These are phyloP conservation scores for Golubevia pallescens DNA, from an alignment of 1,284 basidiomycete genomes.

Conservation along the genomic window DNA sequence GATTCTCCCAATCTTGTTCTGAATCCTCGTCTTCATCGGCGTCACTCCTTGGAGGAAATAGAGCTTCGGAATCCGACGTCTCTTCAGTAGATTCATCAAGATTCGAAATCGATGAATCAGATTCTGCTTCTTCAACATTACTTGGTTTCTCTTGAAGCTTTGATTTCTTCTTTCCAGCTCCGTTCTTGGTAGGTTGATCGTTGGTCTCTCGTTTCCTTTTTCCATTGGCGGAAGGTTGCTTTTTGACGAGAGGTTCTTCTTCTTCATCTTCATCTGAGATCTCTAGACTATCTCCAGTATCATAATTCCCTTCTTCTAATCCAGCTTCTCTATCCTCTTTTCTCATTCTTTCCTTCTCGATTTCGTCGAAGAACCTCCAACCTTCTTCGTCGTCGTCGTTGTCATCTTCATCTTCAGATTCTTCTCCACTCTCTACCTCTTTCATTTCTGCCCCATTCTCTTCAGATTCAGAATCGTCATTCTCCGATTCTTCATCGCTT, in stretches of 20 bases:
- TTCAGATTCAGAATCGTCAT: not conserved
- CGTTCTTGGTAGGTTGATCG: no score
- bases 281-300: slow-evolving; percentile 9
- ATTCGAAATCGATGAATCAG: no score
- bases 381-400: slow-evolving; percentile 22
- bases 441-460: slow-evolving; percentile 1
- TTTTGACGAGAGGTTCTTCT: not conserved
- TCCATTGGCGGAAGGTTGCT: not conserved
- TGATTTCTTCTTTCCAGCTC: no score
- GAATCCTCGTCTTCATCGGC: slow-evolving; percentile 9
- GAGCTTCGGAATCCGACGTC: not conserved
- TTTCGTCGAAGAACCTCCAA: slow-evolving; percentile 10
- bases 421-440: not conserved
- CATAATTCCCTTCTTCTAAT: slow-evolving; percentile 9
- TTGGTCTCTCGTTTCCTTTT: no score
- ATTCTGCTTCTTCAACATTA: no score
- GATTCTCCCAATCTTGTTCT: not conserved
- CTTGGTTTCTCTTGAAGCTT: no score
- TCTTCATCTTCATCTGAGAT: not conserved
- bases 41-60: not conserved
- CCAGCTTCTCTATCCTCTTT: no score
- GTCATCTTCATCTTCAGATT: slow-evolving; percentile 14
- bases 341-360: slow-evolving; percentile 7
- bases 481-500: not conserved
- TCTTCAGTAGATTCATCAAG: no score